Evolutionary conservation across 2,329 filamentous ascomycete species (phyloP).

Genomic region (Teratosphaeria zuluensis): DNA sequence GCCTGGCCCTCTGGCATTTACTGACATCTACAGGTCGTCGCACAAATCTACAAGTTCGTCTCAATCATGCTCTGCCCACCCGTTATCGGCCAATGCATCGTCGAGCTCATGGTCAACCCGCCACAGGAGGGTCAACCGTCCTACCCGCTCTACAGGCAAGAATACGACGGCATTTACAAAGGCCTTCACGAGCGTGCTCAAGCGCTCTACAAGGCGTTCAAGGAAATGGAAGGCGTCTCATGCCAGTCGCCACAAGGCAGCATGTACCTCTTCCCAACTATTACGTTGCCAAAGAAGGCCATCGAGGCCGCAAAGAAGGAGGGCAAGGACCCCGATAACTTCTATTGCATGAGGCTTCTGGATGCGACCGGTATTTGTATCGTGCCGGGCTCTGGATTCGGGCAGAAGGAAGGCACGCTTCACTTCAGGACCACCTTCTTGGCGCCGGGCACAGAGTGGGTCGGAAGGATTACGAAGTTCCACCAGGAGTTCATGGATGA

Average conservation of each 20-base stretch:
- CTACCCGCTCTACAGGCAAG: conserved; percentile 70
- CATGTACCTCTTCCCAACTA: conserved; percentile 99
- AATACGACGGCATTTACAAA: conserved; percentile 74
- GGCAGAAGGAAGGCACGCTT: conserved; percentile 79
- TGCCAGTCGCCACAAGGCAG: conserved; percentile 83
- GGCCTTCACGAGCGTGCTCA: conserved; percentile 70
- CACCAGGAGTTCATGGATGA: conserved; percentile 85
- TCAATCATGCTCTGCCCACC: conserved; percentile 94
- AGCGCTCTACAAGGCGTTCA: conserved; percentile 82
- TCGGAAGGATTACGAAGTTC: conserved; percentile 76
- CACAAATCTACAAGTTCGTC: conserved; percentile 97
- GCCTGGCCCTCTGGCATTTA: conserved; percentile 7
- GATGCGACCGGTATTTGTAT: conserved; percentile 93
- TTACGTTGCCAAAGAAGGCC: conserved; percentile 68
- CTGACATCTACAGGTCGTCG: conserved; percentile 56
- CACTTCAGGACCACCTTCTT: conserved; percentile 97
- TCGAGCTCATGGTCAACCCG: conserved; percentile 97
- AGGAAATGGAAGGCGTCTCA: conserved; percentile 90
- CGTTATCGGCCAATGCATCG: conserved; percentile 89
- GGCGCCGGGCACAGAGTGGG: conserved; percentile 92
- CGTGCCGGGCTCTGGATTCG: conserved; percentile 85
- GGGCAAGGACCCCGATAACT: conserved; percentile 73
- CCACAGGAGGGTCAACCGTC: conserved; percentile 75
- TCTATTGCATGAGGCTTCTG: conserved; percentile 83
- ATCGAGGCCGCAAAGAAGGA: conserved; percentile 64